A percentile compares a stretch with the other conserved stretches of the same genome.
These are phyloP conservation scores for Leishmania lainsoni DNA, from an alignment of 208 protist genomes.

Conservation along the genomic window DNA sequence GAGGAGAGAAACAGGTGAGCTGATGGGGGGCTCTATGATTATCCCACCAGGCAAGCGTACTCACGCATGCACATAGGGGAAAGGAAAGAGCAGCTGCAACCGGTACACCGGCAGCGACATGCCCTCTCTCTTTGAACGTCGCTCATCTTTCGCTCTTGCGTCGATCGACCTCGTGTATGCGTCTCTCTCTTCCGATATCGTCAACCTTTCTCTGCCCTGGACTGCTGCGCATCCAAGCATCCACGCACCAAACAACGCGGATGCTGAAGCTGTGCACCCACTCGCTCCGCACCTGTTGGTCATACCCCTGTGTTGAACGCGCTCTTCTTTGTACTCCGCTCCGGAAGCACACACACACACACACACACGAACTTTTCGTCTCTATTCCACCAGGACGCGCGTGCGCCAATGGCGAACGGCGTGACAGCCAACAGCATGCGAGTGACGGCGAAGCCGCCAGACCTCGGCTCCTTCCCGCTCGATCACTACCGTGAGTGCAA, in stretches of 20 bases:
- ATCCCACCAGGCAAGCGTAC: neutral
- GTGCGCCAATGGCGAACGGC: slow-evolving; percentile 60
- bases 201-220: too few species aligned
- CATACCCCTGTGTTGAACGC: neutral
- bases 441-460: slow-evolving; percentile 69
- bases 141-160: neutral
- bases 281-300: neutral
- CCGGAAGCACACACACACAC: neutral
- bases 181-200: neutral
- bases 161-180: neutral
- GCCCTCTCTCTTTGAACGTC: neutral
- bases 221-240: neutral
- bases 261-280: neutral
- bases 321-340: neutral
- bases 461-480: slow-evolving; percentile 88
- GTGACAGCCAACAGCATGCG: slow-evolving; percentile 63
- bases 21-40: neutral
- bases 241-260: neutral
- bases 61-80: neutral
- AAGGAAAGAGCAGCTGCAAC: neutral
- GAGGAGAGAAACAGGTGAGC: neutral
- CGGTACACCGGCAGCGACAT: neutral
- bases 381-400: neutral
- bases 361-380: neutral
- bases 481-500: slow-evolving; percentile 92